Base-by-base conservation (phyloP, 2,329 filamentous ascomycete species). In the Fusarium algeriense region DNA sequence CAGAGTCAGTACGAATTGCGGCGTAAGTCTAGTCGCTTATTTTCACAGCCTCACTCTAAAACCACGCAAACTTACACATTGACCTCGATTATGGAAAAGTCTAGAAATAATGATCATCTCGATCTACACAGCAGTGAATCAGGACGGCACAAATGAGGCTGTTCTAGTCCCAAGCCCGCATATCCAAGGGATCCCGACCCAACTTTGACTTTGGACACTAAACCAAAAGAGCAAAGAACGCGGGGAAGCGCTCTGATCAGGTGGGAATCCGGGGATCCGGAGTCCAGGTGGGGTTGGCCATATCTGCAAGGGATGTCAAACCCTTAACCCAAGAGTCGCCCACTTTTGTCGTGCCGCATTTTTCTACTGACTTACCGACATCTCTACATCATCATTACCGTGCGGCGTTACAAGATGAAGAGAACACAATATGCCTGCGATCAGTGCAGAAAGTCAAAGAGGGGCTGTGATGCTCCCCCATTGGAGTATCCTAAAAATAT, bases 341-440 rank as follows among this genome's bases (percentile, higher is more conserved):
- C 57, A 60, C 57, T 37, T 57, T 57, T 48, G 13, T 19, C 30
- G 6, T 15, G 10, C 17, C 23, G 46, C 46, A 19, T 20, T 52
- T 38, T 46, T 34, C 20, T n/a, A n/a, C n/a, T n/a, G n/a, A 35
- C 35, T 20, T 35, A 30, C 30, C 23, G 23, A 23, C 23, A 23
- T 23, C 23, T 23, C 32, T 34, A 34, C 15, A 49, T 32, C 43
- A 45, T 28, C 19, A n/a, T 10, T 30, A 46, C 26, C 4, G 12
- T 6, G 8, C 19, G 6, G 15, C 12, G 17, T 23, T 23, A 6
- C 23, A 23, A 23, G 23, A 67, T 67, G 64, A 67, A 67, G 20
- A 67, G 64, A 67, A 44, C 52, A 4, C 64, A 67, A 19, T 67
- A 67, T 45, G 64, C 64, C 32, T 67, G 64, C 43, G 64, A 67